These are phyloP conservation scores for Pilasporangium apinafurcum DNA, from an alignment of 352 stramenopile species.

Conservation along the genomic window DNA sequence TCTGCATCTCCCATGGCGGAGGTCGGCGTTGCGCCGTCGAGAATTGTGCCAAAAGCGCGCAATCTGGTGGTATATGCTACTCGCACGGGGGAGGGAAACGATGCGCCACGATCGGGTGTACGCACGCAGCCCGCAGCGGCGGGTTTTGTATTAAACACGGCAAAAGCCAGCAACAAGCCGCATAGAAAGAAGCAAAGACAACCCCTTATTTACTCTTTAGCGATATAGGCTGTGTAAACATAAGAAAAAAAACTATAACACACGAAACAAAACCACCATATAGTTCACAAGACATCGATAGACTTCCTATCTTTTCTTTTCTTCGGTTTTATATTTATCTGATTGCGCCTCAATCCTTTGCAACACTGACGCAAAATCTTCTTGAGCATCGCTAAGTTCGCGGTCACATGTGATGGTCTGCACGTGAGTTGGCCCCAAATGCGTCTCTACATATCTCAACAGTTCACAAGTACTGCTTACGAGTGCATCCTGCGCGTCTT, in stretches of 20 bases:
- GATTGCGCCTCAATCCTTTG: not conserved
- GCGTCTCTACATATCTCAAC: constrained; percentile 13
- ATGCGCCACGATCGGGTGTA: constrained; percentile 66
- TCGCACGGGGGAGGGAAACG: constrained; percentile 80
- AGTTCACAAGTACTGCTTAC: constrained; percentile 19
- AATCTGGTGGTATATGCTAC: constrained; percentile 82
- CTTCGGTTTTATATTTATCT: not conserved
- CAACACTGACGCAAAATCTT: constrained; percentile 28
- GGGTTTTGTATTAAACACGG: constrained; percentile 84
- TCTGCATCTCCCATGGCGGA: constrained; percentile 78
- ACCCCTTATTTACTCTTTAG: too few relatives aligned
- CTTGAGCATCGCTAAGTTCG: constrained; percentile 23
- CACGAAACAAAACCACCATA: too few relatives aligned
- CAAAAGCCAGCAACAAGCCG: constrained; percentile 52
- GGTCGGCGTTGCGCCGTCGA: constrained; percentile 66
- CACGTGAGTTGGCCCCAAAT: not conserved
- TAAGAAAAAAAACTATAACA: too few relatives aligned
- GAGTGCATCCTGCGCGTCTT: constrained; percentile 37
- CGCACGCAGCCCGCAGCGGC: constrained; percentile 66
- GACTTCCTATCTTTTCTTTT: too few relatives aligned
- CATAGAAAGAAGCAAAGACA: too few relatives aligned
- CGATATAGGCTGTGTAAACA: too few relatives aligned
- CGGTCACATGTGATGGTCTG: constrained; percentile 37
- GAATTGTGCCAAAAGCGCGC: constrained; percentile 72
- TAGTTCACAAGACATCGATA: too few relatives aligned